These are phyloP conservation scores for Pichia occidentalis DNA, from an alignment of 805 yeast species.

Conservation along the genomic window DNA sequence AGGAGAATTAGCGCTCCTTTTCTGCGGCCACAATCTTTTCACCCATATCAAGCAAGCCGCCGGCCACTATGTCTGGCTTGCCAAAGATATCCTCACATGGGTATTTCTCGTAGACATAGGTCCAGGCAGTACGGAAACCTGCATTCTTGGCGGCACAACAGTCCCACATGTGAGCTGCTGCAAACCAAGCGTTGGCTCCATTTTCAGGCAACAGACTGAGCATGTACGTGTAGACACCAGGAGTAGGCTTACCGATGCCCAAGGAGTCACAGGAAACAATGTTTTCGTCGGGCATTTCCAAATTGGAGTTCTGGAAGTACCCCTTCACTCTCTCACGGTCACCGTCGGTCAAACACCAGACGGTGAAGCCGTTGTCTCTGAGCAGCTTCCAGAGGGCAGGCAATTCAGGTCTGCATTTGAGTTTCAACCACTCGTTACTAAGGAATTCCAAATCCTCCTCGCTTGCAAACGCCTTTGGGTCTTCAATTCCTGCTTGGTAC, in stretches of 20 bases:
- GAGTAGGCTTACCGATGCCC: slow-evolving; percentile 27
- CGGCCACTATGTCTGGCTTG: slow-evolving; percentile 26
- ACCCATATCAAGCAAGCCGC: slow-evolving; percentile 26
- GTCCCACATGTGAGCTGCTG: slow-evolving; percentile 31
- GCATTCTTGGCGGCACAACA: slow-evolving; percentile 27
- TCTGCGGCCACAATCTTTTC: slow-evolving; percentile 21
- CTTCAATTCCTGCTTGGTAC: slow-evolving; percentile 23
- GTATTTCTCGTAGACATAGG: slow-evolving; percentile 25
- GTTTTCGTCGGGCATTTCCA: slow-evolving; percentile 25
- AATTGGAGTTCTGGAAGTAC: slow-evolving; percentile 21
- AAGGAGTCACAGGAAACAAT: slow-evolving; percentile 27
- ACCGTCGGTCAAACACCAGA: slow-evolving; percentile 29
- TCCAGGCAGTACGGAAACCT: slow-evolving; percentile 29
- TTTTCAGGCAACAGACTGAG: slow-evolving; percentile 19
- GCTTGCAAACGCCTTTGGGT: slow-evolving; percentile 22
- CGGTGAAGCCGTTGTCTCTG: slow-evolving; percentile 26
- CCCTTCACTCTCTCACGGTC: slow-evolving; percentile 24
- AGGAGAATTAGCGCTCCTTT: not conserved
- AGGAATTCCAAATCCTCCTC: slow-evolving; percentile 26
- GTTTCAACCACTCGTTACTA: slow-evolving; percentile 20
- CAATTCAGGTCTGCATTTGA: slow-evolving; percentile 25
- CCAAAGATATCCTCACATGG: slow-evolving; percentile 28
- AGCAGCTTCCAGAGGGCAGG: slow-evolving; percentile 22
- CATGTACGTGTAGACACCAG: slow-evolving; percentile 24
- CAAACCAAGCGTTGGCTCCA: slow-evolving; percentile 27